Conservation (phyloP, 148 eudicot species). For the Vaccinium darrowii region DNA sequence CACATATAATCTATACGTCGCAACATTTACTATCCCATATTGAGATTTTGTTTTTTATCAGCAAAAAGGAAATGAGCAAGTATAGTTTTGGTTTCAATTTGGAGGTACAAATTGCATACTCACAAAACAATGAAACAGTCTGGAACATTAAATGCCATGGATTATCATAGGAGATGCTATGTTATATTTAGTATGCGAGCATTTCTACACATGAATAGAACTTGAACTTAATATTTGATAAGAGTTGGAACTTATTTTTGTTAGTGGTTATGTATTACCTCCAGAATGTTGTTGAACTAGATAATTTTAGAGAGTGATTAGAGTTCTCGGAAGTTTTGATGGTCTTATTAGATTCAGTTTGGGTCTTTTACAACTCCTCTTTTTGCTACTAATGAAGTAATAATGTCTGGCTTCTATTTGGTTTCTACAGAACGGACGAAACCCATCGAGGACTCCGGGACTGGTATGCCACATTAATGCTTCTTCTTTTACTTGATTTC, state of each 20-base stretch:
- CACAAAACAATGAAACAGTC: background rate
- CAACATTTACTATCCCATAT: background rate
- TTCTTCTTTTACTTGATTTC: background rate
- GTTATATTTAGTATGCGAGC: background rate
- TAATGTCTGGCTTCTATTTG: constrained; percentile 10
- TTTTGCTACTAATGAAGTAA: background rate
- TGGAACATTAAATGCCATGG: background rate
- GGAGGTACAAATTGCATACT: background rate
- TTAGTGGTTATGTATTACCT: background rate
- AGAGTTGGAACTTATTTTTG: background rate
- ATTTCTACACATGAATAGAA: background rate
- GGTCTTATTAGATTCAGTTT: background rate
- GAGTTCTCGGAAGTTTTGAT: background rate
- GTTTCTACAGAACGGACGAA: constrained; percentile 35
- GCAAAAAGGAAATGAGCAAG: background rate
- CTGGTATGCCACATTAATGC: constrained; percentile 43
- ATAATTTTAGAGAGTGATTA: background rate
- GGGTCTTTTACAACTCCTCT: background rate
- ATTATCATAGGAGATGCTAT: background rate
- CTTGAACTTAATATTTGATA: background rate
- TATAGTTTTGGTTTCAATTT: background rate
- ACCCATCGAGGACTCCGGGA: constrained; percentile 59
- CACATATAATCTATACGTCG: background rate
- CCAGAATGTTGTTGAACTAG: background rate
- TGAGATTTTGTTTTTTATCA: background rate